Evolutionary conservation across 2,329 filamentous ascomycete species (phyloP).

Genomic region (Paecilomyces fulvus): DNA sequence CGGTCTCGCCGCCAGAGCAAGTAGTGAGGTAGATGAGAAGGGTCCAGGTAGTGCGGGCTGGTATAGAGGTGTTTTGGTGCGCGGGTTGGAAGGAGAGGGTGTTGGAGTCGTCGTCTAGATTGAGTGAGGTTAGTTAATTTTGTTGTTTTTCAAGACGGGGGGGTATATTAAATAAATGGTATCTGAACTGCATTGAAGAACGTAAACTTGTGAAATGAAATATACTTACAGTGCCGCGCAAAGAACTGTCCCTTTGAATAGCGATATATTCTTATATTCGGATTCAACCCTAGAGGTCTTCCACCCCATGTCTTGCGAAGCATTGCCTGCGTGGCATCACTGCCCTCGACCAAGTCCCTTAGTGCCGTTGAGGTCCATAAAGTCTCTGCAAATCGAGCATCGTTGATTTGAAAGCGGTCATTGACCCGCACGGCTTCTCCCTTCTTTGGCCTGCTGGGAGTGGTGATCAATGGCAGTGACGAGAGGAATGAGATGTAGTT

Average conservation of each 20-base stretch:
- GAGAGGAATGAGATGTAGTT: slow-evolving; percentile 67
- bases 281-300: slow-evolving; percentile 71
- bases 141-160: not conserved
- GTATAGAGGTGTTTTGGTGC: slow-evolving; percentile 30
- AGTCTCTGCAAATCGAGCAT: slow-evolving; percentile 61
- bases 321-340: not conserved
- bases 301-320: slow-evolving; percentile 58
- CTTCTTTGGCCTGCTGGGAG: slow-evolving; percentile 67
- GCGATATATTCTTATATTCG: slow-evolving; percentile 82
- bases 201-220: not conserved
- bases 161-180: not conserved
- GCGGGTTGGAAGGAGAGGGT: slow-evolving; percentile 51
- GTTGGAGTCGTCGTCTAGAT: slow-evolving; percentile 80
- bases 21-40: slow-evolving; percentile 80
- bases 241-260: slow-evolving; percentile 85
- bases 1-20: slow-evolving; percentile 78
- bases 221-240: slow-evolving; percentile 72
- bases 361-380: slow-evolving; percentile 74
- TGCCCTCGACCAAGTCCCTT: slow-evolving; percentile 46
- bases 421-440: slow-evolving; percentile 80
- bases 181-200: not conserved
- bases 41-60: slow-evolving; percentile 79
- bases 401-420: slow-evolving; percentile 77
- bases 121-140: slow-evolving; percentile 4
- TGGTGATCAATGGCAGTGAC: slow-evolving; percentile 64